phyloP scores from a whole-genome alignment of 2,329 filamentous ascomycete species.

The Ciborinia camelliae region DNA sequence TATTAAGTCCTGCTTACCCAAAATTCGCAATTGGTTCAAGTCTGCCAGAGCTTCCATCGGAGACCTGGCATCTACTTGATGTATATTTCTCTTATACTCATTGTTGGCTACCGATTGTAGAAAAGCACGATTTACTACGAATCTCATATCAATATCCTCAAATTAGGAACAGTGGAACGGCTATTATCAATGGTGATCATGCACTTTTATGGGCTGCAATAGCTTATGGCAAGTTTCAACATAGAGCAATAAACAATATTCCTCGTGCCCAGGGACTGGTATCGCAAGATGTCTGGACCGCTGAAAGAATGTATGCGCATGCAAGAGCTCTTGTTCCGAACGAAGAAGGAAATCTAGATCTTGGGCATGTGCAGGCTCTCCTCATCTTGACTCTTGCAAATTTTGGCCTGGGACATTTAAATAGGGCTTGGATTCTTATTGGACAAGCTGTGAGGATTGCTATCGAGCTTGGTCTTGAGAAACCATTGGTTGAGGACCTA shows the following conservation, averaged over 20 bases:
- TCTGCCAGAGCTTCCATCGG: slow-evolving; percentile 33
- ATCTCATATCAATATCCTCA: slow-evolving; percentile 36
- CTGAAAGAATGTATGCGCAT: slow-evolving; percentile 48
- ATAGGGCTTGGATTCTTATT: slow-evolving; percentile 60
- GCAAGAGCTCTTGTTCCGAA: slow-evolving; percentile 49
- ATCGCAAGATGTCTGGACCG: slow-evolving; percentile 29
- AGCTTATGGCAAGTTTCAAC: slow-evolving; percentile 55
- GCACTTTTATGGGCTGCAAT: slow-evolving; percentile 60
- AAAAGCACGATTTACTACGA: slow-evolving; percentile 50
- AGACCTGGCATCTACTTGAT: slow-evolving; percentile 53
- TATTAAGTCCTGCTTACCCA: slow-evolving; percentile 24
- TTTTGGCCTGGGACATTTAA: slow-evolving; percentile 54
- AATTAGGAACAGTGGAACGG: slow-evolving; percentile 18
- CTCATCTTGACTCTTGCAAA: slow-evolving; percentile 61
- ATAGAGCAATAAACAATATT: slow-evolving; percentile 34
- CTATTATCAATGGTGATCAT: slow-evolving; percentile 40
- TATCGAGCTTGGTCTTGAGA: slow-evolving; percentile 43
- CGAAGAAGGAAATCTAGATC: slow-evolving; percentile 47
- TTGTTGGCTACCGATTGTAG: slow-evolving; percentile 71
- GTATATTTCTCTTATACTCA: slow-evolving; percentile 74
- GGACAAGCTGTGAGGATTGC: slow-evolving; percentile 59
- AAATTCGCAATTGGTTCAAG: slow-evolving; percentile 18
- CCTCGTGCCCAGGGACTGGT: slow-evolving; percentile 29
- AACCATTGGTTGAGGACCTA: slow-evolving; percentile 29
- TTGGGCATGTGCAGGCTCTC: slow-evolving; percentile 54